Conservation (phyloP, 441 rosid genomes). For the Eutrema salsugineum region DNA sequence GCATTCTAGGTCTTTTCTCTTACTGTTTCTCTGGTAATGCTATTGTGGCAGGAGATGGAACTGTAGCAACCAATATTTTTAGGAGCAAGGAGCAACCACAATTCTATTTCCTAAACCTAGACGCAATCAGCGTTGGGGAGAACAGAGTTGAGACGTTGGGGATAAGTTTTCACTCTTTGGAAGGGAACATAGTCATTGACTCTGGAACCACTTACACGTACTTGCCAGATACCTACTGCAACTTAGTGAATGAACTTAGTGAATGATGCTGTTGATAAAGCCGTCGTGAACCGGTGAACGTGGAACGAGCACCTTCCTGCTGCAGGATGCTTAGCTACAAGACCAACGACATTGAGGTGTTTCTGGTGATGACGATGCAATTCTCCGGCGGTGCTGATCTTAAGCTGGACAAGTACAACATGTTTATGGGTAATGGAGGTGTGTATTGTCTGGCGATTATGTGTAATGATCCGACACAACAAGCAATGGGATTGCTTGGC, state of each 20-base stretch:
- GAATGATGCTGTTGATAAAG: background rate
- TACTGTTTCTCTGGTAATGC: background rate
- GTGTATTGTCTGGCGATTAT: background rate
- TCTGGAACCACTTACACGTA: constrained; percentile 15
- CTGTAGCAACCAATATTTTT: background rate
- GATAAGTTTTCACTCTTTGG: background rate
- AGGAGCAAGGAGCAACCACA: background rate
- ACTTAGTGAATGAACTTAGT: too few species aligned
- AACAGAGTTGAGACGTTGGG: constrained; percentile 15
- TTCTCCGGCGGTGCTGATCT: constrained; percentile 23
- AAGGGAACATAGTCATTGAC: constrained; percentile 7
- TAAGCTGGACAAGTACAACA: constrained; percentile 4
- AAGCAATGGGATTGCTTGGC: too few species aligned
- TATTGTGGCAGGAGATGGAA: constrained; percentile 1
- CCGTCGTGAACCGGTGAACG: background rate
- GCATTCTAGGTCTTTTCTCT: background rate
- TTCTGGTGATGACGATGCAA: constrained; percentile 17
- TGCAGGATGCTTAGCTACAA: background rate
- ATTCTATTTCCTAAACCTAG: constrained; percentile 14
- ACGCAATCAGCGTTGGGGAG: background rate
- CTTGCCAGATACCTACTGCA: constrained; percentile 4
- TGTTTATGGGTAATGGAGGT: background rate
- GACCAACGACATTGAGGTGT: background rate
- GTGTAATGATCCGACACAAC: background rate
- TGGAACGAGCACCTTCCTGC: background rate